Evolutionary conservation across 78 protist species (phyloP).

Genomic region (Dictyostelium citrinum): DNA sequence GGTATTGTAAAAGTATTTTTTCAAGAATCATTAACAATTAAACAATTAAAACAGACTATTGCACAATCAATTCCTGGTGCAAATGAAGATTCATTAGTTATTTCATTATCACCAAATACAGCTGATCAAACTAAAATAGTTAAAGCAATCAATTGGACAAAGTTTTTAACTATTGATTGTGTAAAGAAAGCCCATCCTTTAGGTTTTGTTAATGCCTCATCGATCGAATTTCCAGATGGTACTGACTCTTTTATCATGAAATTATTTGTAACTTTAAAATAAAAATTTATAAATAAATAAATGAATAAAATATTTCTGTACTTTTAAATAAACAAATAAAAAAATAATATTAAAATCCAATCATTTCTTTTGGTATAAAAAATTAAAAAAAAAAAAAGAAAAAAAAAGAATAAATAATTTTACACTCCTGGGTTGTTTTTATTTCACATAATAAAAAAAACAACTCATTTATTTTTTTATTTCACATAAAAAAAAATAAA

Average conservation of each 20-base stretch:
- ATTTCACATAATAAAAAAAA: too few relatives aligned
- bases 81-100: neutral
- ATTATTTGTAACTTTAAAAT: constrained; percentile 19
- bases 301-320: neutral
- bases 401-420: too few relatives aligned
- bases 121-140: constrained; percentile 26
- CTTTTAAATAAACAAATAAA: neutral
- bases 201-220: constrained; percentile 14
- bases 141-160: constrained; percentile 40
- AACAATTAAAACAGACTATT: constrained; percentile 24
- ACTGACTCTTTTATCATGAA: constrained; percentile 43
- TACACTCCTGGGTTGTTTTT: too few relatives aligned
- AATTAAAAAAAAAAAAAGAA: too few relatives aligned
- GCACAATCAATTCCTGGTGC: neutral
- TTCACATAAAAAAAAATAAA: neutral
- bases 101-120: constrained; percentile 24
- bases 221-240: constrained; percentile 49
- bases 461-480: too few relatives aligned
- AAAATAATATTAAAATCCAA: too few relatives aligned
- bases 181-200: constrained; percentile 31
- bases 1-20: neutral
- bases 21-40: constrained; percentile 1
- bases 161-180: constrained; percentile 16
- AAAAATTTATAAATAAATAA: neutral
- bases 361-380: too few relatives aligned